Conservation (phyloP, 75 land plant species). For the Chamaecyparis obtusa region DNA sequence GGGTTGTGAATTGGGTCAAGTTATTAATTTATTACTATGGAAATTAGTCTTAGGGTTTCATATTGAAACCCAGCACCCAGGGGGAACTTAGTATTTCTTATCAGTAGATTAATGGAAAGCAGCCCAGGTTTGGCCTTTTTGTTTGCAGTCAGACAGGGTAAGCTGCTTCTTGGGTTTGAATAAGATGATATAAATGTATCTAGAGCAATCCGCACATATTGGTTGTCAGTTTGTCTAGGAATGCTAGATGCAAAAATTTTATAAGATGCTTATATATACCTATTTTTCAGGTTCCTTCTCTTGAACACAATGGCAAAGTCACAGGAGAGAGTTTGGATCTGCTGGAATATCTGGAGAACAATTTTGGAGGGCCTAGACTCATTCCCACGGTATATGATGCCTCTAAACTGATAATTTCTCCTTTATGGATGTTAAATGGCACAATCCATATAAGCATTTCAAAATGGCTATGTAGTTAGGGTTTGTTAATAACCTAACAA, state of each 20-base stretch:
- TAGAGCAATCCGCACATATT: neutral
- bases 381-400: conserved; percentile 26
- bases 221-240: neutral
- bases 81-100: neutral
- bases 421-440: neutral
- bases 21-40: neutral
- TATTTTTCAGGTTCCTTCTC: conserved; percentile 36
- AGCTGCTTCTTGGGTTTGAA: neutral
- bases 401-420: neutral
- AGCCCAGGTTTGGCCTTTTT: neutral
- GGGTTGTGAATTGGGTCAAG: neutral
- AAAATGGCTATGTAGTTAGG: neutral
- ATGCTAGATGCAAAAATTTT: neutral
- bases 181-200: neutral
- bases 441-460: too few species aligned
- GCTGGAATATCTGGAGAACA: conserved; percentile 30
- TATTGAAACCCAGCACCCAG: neutral
- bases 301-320: conserved; percentile 45
- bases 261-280: too few species aligned
- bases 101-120: neutral
- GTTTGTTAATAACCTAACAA: neutral
- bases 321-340: conserved; percentile 43
- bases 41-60: neutral
- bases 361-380: conserved; percentile 35
- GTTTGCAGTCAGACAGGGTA: too few species aligned